These are phyloP conservation scores for Clitopilus passeckerianus DNA, from an alignment of 768 basidiomycete species.

Conservation along the genomic window DNA sequence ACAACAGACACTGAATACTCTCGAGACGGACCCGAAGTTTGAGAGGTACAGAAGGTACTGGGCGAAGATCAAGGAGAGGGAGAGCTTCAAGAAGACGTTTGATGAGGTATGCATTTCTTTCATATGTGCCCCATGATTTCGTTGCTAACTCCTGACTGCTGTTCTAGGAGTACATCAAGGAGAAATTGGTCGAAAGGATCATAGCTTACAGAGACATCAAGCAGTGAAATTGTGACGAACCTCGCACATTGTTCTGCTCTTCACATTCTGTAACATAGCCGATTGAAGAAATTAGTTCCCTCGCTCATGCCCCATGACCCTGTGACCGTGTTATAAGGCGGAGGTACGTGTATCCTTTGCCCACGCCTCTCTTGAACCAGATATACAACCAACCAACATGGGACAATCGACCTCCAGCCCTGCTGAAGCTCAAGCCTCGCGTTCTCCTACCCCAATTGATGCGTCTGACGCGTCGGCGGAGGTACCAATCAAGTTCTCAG, in stretches of 20 bases:
- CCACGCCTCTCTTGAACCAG: background rate
- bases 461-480: background rate
- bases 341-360: background rate
- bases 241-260: background rate
- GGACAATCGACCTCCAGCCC: background rate
- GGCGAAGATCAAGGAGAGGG: constrained; percentile 39
- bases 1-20: constrained; percentile 30
- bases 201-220: background rate
- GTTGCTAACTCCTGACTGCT: background rate
- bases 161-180: background rate
- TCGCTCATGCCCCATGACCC: background rate
- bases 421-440: background rate
- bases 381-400: background rate
- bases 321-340: background rate
- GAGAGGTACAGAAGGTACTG: constrained; percentile 46
- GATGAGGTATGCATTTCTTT: background rate
- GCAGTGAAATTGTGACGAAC: background rate
- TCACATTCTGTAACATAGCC: background rate
- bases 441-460: background rate
- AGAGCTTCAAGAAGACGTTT: constrained; percentile 53
- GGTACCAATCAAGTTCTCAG: background rate
- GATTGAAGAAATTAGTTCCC: background rate
- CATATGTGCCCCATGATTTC: background rate
- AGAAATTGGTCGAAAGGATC: background rate
- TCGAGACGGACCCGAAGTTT: constrained; percentile 41